Base-by-base conservation (phyloP, 495 filamentous ascomycete genomes). In the Cetradonia linearis region DNA sequence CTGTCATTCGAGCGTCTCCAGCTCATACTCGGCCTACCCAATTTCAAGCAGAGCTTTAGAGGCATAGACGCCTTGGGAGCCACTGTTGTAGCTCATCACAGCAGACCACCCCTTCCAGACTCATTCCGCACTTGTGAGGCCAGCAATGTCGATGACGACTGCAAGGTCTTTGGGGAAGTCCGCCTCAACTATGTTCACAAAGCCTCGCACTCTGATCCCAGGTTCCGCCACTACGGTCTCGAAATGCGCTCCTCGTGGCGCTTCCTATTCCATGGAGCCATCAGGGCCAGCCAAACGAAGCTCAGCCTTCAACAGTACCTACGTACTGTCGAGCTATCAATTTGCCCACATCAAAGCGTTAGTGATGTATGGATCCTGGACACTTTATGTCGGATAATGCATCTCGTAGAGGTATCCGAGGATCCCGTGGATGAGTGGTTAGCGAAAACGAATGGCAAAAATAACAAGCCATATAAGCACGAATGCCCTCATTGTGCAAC, bases 401-500 rank as follows among this genome's bases (percentile, higher is more conserved):
- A 25, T 16, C 55, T 38, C 9, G 23, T 13, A 11, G 55, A 57
- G 2, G 7, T 46, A 3, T 8, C 4, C 6, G 27, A 44, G 25
- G 55, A 57, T 48, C 30, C 56, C 8, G 25, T 49, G 23, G 28
- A 58, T 4, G 25, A 5, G 31, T 58, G 40, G 56, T 16, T 52
- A n/a, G 48, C 48, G 8, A 20, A 37, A 49, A n/a, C 11, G 11
- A 31, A 23, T 14, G 6, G 16, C 28, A 8, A 47, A 5, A 18
- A 34, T 34, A 3, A 34, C 30, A 18, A 30, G 48, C 16, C 28
- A 18, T 52, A 6, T 31, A 33, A 52, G 16, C 25, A 58, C 6
- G 27, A 23, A 25, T 57, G 56, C 36, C 18, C 20, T 6, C 6
- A 48, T 10, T 58, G 42, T 5, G 31, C 31, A 28, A 49, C 44